Base-by-base conservation (phyloP, 139 green algal species). In the Coelastrella sp. region DNA sequence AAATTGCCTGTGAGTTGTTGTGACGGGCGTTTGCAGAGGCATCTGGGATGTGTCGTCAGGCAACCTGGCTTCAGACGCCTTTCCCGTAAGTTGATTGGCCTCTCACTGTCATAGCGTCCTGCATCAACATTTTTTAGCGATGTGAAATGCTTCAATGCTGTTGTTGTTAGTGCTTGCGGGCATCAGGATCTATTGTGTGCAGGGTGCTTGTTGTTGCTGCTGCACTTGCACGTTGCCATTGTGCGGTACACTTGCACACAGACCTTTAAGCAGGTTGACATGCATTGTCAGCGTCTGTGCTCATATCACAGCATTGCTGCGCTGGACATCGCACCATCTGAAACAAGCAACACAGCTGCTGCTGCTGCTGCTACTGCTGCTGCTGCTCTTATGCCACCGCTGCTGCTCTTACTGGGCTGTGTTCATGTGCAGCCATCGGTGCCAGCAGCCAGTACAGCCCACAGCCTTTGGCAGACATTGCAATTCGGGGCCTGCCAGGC, bases 31-130 rank as follows among this genome's bases (percentile, higher is more conserved):
- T 25, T 8, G 7, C 68, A 76, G 10, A 76, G 68, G 68, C 19
- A 17, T 8, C 19, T 76, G 19, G 68, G 17, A 25, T 19, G 6
- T 25, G 19, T 24, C 7, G 8, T 19, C 7, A 25, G 8, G 17
- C 68, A 76, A 24, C 17, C 68, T 25, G 19, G 68, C 74, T 57
- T 14, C 74, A 80, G 74, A 80, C 74, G 74, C 74, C 74, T 80
- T 80, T 57, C 20, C 10, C 74, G 74, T 80, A 24, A 85, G 79
- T 84, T 89, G 10, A 88, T 70, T 56, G 78, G 88, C 8, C 76
- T 15, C 35, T 65, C 49, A 0, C 35, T 68, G 35, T 35, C 88
- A 7, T 88, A 70, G 35, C 35, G 6, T 60, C 22, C 12, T 15
- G 15, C 10, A 76, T 76, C 8, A 19, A 25, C 15, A 24, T 7